Base-by-base conservation (phyloP, 2,329 filamentous ascomycete genomes). In the Gnomoniopsis sp. region DNA sequence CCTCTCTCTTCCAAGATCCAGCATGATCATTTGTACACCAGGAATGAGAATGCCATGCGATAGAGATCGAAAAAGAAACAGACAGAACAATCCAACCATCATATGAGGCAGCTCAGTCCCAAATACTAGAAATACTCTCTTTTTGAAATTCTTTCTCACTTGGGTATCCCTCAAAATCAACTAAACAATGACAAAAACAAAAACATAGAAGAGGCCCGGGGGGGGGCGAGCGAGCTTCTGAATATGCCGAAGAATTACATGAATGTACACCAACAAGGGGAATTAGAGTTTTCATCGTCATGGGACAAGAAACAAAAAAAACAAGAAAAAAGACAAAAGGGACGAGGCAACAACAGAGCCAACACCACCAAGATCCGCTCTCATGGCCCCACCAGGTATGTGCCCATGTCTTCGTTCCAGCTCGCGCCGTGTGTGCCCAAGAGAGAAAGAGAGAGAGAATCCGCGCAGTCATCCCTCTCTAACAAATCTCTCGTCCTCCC, bases 111-210 rank as follows among this genome's bases (percentile, higher is more conserved):
- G 26, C 26, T 30, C 26, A 30, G 26, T 30, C 26, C 26, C 26
- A 30, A 30, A 30, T 30, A 30, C 26, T 30, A 30, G 26, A 30
- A 8, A 30, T 30, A 30, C 26, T 30, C 38, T 43, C 14, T 11
- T 43, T 43, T 43, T 43, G 43, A 22, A 22, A 19, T 11, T 19
- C n/a, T 46, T 46, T 46, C n/a, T 46, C 43, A 43, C 51, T 49
- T 62, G 63, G 64, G 63, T 64, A 64, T 63, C 57, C 60, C 61
- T 61, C 38, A 43, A 44, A 49, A 52, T 46, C 47, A 50, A 56
- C 55, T 62, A 57, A 23, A 57, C 49, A 49, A 56, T 30, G 51
- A 58, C 56, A 46, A 49, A 38, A 34, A 36, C 17, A 53, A 47
- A 53, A 50, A 62, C 58, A 30, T 49, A 53, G 47, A 53, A n/a